Evolutionary conservation across 2,329 filamentous ascomycete species (phyloP).

Genomic region (Didymella glomerata): DNA sequence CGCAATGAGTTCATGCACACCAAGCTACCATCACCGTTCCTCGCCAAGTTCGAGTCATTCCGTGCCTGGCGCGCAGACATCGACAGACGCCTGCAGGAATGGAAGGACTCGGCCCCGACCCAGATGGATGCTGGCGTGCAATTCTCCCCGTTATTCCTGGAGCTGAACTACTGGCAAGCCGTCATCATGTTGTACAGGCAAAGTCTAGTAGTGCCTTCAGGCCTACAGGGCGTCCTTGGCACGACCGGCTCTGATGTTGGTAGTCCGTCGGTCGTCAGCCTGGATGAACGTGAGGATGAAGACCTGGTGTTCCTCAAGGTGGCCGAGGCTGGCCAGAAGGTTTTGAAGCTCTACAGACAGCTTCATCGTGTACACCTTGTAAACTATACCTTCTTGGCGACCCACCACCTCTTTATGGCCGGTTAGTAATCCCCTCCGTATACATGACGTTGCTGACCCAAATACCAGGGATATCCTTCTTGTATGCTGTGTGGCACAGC

Average conservation of each 20-base stretch:
- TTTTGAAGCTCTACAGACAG: constrained; percentile 88
- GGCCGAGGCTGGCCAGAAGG: constrained; percentile 92
- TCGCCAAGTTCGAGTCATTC: constrained; percentile 84
- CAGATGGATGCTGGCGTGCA: constrained; percentile 82
- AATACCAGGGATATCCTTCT: constrained; percentile 77
- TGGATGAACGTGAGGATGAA: constrained; percentile 79
- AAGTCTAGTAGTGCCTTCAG: constrained; percentile 83
- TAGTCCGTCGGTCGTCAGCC: constrained; percentile 65
- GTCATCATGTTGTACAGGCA: constrained; percentile 96
- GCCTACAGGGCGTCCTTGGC: constrained; percentile 80
- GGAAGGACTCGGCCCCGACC: constrained; percentile 84
- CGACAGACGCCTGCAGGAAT: constrained; percentile 81
- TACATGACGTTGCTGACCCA: constrained; percentile 24
- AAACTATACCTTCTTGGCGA: constrained; percentile 95
- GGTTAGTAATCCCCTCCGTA: constrained; percentile 60
- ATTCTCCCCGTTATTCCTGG: constrained; percentile 88
- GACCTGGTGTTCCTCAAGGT: constrained; percentile 94
- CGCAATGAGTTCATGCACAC: constrained; percentile 78
- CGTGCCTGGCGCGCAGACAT: constrained; percentile 88
- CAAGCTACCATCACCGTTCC: constrained; percentile 82
- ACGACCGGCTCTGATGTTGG: constrained; percentile 65
- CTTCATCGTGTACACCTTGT: constrained; percentile 87
- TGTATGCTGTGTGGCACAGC: constrained; percentile 98
- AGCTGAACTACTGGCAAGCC: constrained; percentile 97
- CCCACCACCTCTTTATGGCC: constrained; percentile 96